Evolutionary conservation across 2,329 filamentous ascomycete genomes (phyloP), one percentile per base, ranked within the genome.

Genomic region (Aspergillus ustus): DNA sequence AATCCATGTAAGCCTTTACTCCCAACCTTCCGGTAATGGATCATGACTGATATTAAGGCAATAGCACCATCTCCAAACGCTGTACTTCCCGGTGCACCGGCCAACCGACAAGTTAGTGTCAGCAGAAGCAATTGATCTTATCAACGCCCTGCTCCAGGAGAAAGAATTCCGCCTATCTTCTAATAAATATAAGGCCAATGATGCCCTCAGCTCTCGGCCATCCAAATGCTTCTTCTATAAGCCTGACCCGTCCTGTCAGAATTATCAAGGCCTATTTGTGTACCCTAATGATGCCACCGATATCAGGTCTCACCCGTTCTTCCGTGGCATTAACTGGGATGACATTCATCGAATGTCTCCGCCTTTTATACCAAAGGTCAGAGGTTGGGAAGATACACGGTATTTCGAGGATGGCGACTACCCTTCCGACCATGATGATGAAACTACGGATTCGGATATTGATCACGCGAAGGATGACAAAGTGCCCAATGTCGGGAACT

Each of bases 251-350:
- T 74, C 52, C 65, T 78, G 68, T 72, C 71, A 70, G 63, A 77
- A 80, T 67, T 77, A 82, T 62, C 77, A 77, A 59, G 80, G 83
- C 31, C 82, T 87, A 34, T 89, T 90, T 58, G 93, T 98, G 4
- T 94, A 92, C 70, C 82, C 91, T 0, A 85, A 95, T 63, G 93
- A 96, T 70, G 93, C 91, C 1, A 87, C 91, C 66, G 93, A 97
- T 59, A 96, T 98, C 81, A 97, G 96, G 74, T 79, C 84, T 3
- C 95, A 98, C 77, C 86, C 87, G 11, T 98, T 94, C 85, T 98
- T 98, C 80, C 84, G 83, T 60, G 87, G 87, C 53, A 86, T 96
- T 17, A 85, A 87, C 1, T 98, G 92, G 95, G 86, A 90, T 15
- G 85, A 85, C 0, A 77, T 97, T 17, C 90, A 95, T 70, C 78